Base-by-base conservation (phyloP, 2,329 filamentous ascomycete genomes). In the Diaporthe citrichinensis region DNA sequence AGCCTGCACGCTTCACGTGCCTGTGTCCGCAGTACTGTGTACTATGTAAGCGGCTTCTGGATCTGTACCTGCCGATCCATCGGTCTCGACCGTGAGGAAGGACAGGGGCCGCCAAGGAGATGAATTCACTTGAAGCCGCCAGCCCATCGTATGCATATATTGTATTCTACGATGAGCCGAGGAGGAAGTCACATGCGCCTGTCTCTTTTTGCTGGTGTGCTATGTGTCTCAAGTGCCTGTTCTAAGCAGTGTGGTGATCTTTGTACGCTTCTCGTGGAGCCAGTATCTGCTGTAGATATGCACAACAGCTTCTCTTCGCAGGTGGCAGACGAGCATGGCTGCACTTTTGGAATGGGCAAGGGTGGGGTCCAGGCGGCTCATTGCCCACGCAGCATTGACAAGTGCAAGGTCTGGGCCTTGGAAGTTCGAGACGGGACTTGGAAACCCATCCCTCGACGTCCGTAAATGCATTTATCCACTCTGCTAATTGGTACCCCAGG, bases 1-100 rank as follows among this genome's bases (percentile, higher is more conserved):
- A 20, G 59, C 39, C 44, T 67, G 51, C 53, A 58, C 31, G 39
- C 36, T 58, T 4, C 68, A 17, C 23, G n/a, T 44, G 31, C 34
- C 49, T 46, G 34, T 15, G 57, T 34, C 36, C 36, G 46, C 58
- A 44, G 39, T 73, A 55, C 71, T 62, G 71, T 61, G 59, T 62
- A 39, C 55, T 41, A 44, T 59, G 49, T 25, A 44, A 44, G 58
- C 39, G 71, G 34, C 58, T 36, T 65, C 46, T 65, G 55, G 36
- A 65, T 62, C 58, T 73, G 72, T 58, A 25, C 72, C 72, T 62
- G 72, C 46, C 72, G 72, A 74, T 74, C 72, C 53, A 59, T 61
- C 62, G 72, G 67, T 74, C 72, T 74, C 62, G 72, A 69, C 72
- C 62, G 55, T 34, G 39, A 36, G 34, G 36, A 51, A 53, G n/a